These are phyloP conservation scores for Neurospora intermedia DNA, from an alignment of 495 filamentous ascomycete species.

Conservation along the genomic window DNA sequence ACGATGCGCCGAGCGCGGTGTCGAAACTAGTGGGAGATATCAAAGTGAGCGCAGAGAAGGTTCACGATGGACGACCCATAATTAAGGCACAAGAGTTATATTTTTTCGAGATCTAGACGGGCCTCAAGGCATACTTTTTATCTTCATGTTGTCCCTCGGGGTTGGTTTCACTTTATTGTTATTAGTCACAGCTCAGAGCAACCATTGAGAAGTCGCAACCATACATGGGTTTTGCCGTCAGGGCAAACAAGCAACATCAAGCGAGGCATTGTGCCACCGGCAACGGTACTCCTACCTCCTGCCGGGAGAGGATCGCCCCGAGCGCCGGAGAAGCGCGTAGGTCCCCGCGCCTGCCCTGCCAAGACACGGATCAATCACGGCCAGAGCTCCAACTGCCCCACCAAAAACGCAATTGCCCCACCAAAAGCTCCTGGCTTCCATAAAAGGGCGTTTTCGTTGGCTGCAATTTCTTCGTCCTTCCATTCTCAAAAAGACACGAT, in stretches of 20 bases:
- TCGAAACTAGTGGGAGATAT: not conserved
- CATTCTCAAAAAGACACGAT: slow-evolving; percentile 26
- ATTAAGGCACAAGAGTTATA: not conserved
- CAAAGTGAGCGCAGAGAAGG: not conserved
- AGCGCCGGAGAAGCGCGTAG: not conserved
- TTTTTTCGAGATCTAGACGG: not conserved
- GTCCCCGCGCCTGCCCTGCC: not conserved
- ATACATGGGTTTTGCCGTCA: not conserved
- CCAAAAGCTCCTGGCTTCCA: not conserved
- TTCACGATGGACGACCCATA: not conserved
- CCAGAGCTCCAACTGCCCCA: not conserved
- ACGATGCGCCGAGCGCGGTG: not conserved
- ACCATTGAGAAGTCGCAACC: not conserved
- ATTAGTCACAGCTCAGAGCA: not conserved
- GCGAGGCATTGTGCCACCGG: not conserved
- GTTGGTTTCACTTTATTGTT: not conserved
- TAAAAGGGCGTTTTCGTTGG: not conserved
- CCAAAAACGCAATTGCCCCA: not conserved
- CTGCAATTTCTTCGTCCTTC: slow-evolving; percentile 12
- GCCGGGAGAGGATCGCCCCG: not conserved
- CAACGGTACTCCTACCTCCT: not conserved
- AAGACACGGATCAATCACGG: not conserved
- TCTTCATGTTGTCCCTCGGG: not conserved
- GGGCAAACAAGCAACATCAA: not conserved
- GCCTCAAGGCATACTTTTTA: not conserved